phyloP scores from a whole-genome alignment of 495 filamentous ascomycete genomes.

The Aspergillus ellipticus region DNA sequence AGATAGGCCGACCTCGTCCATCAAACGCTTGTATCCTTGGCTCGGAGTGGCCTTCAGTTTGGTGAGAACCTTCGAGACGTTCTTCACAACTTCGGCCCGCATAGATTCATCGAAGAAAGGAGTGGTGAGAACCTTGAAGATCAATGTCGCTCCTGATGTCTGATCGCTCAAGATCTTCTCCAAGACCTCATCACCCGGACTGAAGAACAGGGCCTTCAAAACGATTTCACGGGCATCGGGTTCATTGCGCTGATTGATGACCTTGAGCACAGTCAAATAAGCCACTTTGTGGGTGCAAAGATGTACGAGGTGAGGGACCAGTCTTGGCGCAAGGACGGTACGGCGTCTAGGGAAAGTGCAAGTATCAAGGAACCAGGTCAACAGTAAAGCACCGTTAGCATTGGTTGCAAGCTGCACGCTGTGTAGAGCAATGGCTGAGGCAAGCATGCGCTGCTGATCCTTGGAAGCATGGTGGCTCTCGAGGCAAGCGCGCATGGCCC shows the following conservation, averaged over 20 bases:
- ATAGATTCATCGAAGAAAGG: conserved; percentile 96
- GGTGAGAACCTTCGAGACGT: conserved; percentile 82
- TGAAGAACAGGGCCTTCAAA: conserved; percentile 91
- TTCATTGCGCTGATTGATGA: conserved; percentile 97
- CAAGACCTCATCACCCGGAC: conserved; percentile 77
- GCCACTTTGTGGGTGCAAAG: conserved; percentile 98
- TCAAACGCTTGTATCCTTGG: conserved; percentile 96
- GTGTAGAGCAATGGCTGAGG: conserved; percentile 90
- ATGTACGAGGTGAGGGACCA: conserved; percentile 94
- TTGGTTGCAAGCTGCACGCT: conserved; percentile 96
- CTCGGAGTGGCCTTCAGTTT: conserved; percentile 88
- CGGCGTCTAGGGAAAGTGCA: conserved; percentile 93
- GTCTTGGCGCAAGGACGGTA: conserved; percentile 84
- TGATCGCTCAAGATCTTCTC: conserved; percentile 91
- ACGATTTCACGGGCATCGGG: conserved; percentile 89
- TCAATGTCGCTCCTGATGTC: conserved; percentile 87
- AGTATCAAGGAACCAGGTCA: conserved; percentile 98
- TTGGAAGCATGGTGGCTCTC: conserved; percentile 95
- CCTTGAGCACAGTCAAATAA: conserved; percentile 94
- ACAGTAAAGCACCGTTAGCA: conserved; percentile 85
- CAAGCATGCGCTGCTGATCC: conserved; percentile 92
- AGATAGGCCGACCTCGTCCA: conserved; percentile 93
- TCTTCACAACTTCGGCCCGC: conserved; percentile 81
- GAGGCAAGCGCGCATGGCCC: conserved; percentile 94
- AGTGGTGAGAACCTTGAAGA: conserved; percentile 97